phyloP scores from a whole-genome alignment of 768 basidiomycete genomes.

The Flagelloscypha sp. region DNA sequence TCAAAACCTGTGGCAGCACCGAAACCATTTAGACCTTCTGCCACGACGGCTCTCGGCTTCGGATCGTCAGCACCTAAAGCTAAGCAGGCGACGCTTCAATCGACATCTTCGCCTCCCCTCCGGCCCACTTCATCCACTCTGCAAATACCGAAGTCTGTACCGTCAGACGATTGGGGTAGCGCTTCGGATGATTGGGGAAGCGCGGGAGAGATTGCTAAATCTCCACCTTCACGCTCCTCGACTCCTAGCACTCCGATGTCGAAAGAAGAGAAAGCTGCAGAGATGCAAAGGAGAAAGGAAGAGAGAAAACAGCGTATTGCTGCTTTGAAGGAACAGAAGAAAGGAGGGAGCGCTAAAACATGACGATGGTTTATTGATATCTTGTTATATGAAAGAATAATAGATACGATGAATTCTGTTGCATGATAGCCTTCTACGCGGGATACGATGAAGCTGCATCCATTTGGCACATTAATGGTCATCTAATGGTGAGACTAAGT shows the following conservation, averaged over 20 bases:
- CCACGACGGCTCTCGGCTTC: constrained; percentile 1
- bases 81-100: constrained; percentile 4
- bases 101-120: constrained; percentile 4
- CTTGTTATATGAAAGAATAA: no score
- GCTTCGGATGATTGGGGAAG: constrained; percentile 12
- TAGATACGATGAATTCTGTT: no score
- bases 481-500: no score
- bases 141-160: neutral
- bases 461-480: no score
- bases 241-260: constrained; percentile 41
- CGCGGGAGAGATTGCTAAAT: constrained; percentile 10
- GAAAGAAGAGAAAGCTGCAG: constrained; percentile 91
- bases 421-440: no score
- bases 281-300: constrained; percentile 86
- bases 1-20: constrained; percentile 16
- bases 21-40: constrained; percentile 16
- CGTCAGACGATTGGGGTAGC: constrained; percentile 11
- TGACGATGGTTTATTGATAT: no score
- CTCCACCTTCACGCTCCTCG: constrained; percentile 12
- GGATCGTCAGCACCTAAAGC: constrained; percentile 1
- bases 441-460: no score
- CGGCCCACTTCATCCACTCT: constrained; percentile 7
- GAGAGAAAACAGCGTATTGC: constrained; percentile 85
- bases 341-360: no score
- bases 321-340: constrained; percentile 76